Evolutionary conservation across 2,329 filamentous ascomycete genomes (phyloP).

Genomic region (Botryotinia calthae): DNA sequence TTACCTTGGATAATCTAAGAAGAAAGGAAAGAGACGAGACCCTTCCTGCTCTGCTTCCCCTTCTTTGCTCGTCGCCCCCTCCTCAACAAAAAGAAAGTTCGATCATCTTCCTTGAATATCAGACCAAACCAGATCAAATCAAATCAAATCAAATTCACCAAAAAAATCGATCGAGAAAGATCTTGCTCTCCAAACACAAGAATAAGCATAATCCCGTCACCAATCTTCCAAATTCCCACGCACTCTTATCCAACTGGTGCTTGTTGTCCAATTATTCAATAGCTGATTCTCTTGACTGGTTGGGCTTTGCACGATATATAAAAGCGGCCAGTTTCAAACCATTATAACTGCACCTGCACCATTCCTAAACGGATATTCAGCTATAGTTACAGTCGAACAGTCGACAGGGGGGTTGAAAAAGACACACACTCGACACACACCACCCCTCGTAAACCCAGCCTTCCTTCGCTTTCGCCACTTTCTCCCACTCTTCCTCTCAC

Average conservation of each 20-base stretch:
- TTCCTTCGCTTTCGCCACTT: constrained; percentile 14
- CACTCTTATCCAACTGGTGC: not conserved
- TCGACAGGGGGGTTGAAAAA: not conserved
- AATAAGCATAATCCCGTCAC: constrained; percentile 13
- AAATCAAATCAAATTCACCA: too few species aligned
- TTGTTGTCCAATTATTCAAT: not conserved
- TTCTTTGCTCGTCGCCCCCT: not conserved
- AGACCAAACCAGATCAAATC: not conserved
- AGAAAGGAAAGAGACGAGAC: not conserved
- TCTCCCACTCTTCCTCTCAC: constrained; percentile 14
- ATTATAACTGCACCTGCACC: constrained; percentile 8
- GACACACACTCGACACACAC: not conserved
- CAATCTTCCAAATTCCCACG: not conserved
- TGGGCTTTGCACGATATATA: not conserved
- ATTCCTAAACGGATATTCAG: not conserved
- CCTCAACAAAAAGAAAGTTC: not conserved
- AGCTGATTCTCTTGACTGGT: not conserved
- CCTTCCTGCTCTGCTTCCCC: too few species aligned
- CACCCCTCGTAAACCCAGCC: constrained; percentile 7
- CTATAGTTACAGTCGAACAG: not conserved
- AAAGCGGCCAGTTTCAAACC: constrained; percentile 13
- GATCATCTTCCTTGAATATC: not conserved
- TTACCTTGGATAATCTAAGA: not conserved
- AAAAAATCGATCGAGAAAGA: not conserved
- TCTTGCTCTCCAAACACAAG: not conserved